Base-by-base conservation (phyloP, 495 filamentous ascomycete species). In the Rhizodiscina lignyota region DNA sequence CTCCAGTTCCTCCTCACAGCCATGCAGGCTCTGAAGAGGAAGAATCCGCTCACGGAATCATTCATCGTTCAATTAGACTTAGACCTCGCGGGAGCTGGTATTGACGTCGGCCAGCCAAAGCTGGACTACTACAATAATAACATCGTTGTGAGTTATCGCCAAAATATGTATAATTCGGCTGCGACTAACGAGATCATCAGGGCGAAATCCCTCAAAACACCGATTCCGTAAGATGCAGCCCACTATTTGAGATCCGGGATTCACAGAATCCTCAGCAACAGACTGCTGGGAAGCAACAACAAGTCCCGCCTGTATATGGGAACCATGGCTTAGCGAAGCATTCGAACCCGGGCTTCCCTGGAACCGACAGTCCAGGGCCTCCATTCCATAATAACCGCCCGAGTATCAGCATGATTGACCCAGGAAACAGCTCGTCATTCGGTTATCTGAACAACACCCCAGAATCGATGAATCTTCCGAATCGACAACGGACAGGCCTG, bases 31-130 rank as follows among this genome's bases (percentile, higher is more conserved):
- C 52, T 99, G 43, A 91, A 89, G 55, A 69, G 64, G 33, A 80
- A 82, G 47, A 94, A 92, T 44, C 86, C 87, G 2, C 63, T 99
- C 30, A 87, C 87, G 1, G 86, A 94, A 49, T 94, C 86, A 0
- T 99, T 99, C 63, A 61, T 96, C 22, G 77, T 87, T 18, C 89
- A 96, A 55, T 62, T 99, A 3, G 83, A 94, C 49, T 77, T 94
- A 5, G 89, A 99, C 48, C 67, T 94, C 1, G 79, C 86, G 49
- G 75, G 78, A 18, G 48, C 55, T 15, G 59, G 57, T 16, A 30
- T 62, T 5, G 41, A 54, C 29, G 8, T 32, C 30, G 10, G 17
- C 6, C 10, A 18, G 17, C 17, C 30, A 8, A 18, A 6, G 8
- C 10, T 10, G 10, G 8, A 32, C 17, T 8, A 8, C 10, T 8